These are phyloP conservation scores for Collariella sp. DNA, from an alignment of 495 filamentous ascomycete species.

Conservation along the genomic window DNA sequence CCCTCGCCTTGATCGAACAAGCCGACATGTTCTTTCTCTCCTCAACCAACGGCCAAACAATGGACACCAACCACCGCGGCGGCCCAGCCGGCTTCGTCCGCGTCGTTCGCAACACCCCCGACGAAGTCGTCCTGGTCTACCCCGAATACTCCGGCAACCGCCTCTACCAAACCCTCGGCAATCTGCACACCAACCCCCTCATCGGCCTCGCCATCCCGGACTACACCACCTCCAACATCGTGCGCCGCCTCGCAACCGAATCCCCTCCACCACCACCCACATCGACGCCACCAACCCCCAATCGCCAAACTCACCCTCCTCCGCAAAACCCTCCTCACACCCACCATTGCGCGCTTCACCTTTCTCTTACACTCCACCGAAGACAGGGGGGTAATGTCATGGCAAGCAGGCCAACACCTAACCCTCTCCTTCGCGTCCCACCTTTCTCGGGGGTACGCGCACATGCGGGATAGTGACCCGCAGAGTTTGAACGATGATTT, in stretches of 20 bases:
- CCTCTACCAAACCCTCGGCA: conserved; percentile 74
- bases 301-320: conserved; percentile 44
- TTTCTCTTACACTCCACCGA: conserved; percentile 42
- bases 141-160: conserved; percentile 78
- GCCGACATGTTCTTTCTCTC: conserved; percentile 74
- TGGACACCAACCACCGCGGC: conserved; percentile 83
- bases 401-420: conserved; percentile 65
- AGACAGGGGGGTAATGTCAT: conserved; percentile 21
- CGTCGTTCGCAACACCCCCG: conserved; percentile 46
- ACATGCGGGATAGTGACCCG: conserved; percentile 76
- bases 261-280: conserved; percentile 55
- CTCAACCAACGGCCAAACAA: conserved; percentile 52
- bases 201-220: conserved; percentile 61
- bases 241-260: conserved; percentile 51
- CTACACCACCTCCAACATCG: conserved; percentile 57
- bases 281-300: neutral
- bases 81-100: conserved; percentile 67
- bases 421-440: conserved; percentile 61
- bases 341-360: conserved; percentile 53
- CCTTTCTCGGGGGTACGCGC: conserved; percentile 61
- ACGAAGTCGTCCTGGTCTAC: conserved; percentile 49
- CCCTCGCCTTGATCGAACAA: conserved; percentile 50
- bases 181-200: conserved; percentile 54
- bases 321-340: conserved; percentile 48
- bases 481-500: conserved; percentile 74